Evolutionary conservation across 2,329 filamentous ascomycete genomes (phyloP).

Genomic region (Aspergillus melleus): DNA sequence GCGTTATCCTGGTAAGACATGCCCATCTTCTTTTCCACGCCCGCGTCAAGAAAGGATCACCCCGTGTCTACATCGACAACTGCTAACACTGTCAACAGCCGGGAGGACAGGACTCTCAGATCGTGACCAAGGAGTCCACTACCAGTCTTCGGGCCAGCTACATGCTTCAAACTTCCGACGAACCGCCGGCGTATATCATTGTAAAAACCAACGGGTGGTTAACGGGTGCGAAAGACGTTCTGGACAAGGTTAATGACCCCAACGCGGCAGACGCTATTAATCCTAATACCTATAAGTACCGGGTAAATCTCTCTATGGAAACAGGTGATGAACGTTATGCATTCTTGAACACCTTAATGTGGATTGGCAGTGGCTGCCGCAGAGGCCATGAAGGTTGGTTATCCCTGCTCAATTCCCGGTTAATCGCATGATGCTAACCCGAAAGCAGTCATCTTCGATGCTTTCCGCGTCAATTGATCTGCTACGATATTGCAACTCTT

Average conservation of each 20-base stretch:
- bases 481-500: slow-evolving; percentile 18
- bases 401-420: too few species aligned
- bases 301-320: slow-evolving; percentile 49
- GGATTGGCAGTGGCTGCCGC: slow-evolving; percentile 51
- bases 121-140: slow-evolving; percentile 49
- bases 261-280: slow-evolving; percentile 47
- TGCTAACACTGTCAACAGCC: slow-evolving; percentile 35
- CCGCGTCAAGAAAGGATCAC: too few species aligned
- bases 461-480: slow-evolving; percentile 28
- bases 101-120: slow-evolving; percentile 52
- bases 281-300: slow-evolving; percentile 51
- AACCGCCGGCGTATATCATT: slow-evolving; percentile 51
- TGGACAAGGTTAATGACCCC: slow-evolving; percentile 50
- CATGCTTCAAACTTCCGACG: slow-evolving; percentile 52
- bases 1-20: slow-evolving; percentile 48
- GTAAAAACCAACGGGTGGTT: slow-evolving; percentile 51
- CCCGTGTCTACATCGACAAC: not conserved
- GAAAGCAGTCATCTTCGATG: slow-evolving; percentile 25
- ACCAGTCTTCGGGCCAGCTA: slow-evolving; percentile 48
- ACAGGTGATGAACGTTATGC: slow-evolving; percentile 52
- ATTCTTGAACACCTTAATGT: slow-evolving; percentile 52
- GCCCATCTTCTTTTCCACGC: not conserved
- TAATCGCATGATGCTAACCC: slow-evolving; percentile 13
- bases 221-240: slow-evolving; percentile 49
- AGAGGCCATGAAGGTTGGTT: slow-evolving; percentile 47